Conservation (phyloP, 2,329 filamentous ascomycete species). For the Herpotrichia juniperi region DNA sequence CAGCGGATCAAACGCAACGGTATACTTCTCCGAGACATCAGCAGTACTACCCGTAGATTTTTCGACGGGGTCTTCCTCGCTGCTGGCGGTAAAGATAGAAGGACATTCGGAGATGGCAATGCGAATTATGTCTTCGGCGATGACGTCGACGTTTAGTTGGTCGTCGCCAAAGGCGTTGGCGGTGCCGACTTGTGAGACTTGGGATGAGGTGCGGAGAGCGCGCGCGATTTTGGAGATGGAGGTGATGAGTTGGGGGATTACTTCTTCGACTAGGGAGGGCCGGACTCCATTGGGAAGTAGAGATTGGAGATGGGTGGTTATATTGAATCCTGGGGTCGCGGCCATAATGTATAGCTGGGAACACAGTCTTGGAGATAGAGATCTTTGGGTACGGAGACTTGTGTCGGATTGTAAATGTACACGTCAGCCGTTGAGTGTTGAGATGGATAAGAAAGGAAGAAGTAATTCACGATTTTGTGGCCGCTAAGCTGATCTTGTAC, state of each 20-base stretch:
- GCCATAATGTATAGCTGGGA: background rate
- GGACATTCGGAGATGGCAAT: constrained; percentile 60
- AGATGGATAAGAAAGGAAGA: background rate
- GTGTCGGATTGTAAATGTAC: background rate
- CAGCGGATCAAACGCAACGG: constrained; percentile 67
- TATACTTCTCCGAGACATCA: constrained; percentile 55
- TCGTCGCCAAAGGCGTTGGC: constrained; percentile 62
- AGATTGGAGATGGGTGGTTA: background rate
- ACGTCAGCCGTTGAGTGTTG: background rate
- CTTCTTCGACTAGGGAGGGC: constrained; percentile 2
- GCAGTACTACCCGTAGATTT: constrained; percentile 19
- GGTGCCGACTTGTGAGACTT: constrained; percentile 41
- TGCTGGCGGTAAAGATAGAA: constrained; percentile 64
- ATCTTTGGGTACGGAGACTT: background rate
- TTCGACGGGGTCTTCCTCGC: constrained; percentile 67
- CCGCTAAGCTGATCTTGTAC: background rate
- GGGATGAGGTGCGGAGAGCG: constrained; percentile 42
- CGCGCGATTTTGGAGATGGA: constrained; percentile 45
- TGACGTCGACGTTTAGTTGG: constrained; percentile 64
- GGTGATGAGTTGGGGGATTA: constrained; percentile 40
- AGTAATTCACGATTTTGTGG: background rate
- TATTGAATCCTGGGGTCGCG: background rate
- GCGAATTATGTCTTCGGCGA: constrained; percentile 63
- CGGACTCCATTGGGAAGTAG: background rate
- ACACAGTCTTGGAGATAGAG: background rate